Base-by-base conservation (phyloP, 805 yeast genomes). In the Wickerhamomyces mucosus region DNA sequence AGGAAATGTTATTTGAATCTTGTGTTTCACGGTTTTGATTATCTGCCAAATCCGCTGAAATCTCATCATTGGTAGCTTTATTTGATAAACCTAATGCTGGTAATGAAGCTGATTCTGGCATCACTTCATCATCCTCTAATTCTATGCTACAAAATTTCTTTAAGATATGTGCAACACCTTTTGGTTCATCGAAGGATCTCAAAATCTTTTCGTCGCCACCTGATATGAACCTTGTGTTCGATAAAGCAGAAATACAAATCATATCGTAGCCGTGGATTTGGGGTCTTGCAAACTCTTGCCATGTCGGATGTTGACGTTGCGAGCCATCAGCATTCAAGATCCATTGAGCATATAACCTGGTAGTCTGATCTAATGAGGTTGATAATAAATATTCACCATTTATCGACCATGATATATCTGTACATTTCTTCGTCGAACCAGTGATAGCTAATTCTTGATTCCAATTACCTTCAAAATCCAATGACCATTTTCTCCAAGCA, bases 261-360 rank as follows among this genome's bases (percentile, higher is more conserved):
- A 92, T 86, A 50, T 92, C 97, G 51, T 85, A 92, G 7, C 99
- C 99, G 55, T 92, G 99, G 40, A 92, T 92, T 55, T 92, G 99
- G 0, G 98, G 97, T 44, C 99, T 71, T 2, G 96, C 84, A 55
- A 92, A 78, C 54, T 92, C 99, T 50, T 78, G 79, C 94, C 96
- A 86, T 1, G 77, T 63, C 7, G 42, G 36, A 2, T 27, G 30
- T 0, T 42, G 35, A 28, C 65, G 55, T 13, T 33, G 35, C 15
- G 48, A 35, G 3, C 58, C 63, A 37, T 55, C 56, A 10, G 38
- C 36, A 21, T 59, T 50, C 7, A 31, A 34, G 3, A 36, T 39
- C 83, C 85, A 80, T 18, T 69, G 72, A 0, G 94, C 76, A 55
- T 69, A 79, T 16, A 92, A 52, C 46, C 98, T 67, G 0, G 97